Percentiles rank a stretch among this genome's conserved stretches.
phyloP scores from a whole-genome alignment of 2,329 filamentous ascomycete genomes.

The Ceratocystis cubensis region DNA sequence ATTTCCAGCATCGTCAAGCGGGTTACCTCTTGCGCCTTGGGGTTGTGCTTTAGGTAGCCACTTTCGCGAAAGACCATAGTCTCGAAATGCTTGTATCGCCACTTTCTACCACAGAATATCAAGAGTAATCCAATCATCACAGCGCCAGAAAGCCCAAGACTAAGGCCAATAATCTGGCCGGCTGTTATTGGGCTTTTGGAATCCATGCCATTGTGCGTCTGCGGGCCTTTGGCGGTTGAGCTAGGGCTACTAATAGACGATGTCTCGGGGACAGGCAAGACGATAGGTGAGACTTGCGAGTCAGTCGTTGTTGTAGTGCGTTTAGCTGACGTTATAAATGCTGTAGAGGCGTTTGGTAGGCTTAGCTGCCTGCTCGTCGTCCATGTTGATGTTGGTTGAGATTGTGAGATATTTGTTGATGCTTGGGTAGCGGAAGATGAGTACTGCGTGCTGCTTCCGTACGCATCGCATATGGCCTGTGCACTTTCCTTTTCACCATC shows the following conservation, averaged over 20 bases:
- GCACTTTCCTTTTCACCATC: conserved; percentile 9
- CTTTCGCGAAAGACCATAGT: conserved; percentile 30
- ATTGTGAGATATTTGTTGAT: background rate
- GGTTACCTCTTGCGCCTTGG: conserved; percentile 28
- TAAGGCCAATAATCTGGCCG: conserved; percentile 45
- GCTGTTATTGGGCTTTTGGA: conserved; percentile 26
- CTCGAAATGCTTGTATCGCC: conserved; percentile 31
- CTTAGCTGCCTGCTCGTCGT: background rate
- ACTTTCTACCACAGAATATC: conserved; percentile 34
- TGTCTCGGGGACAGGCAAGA: background rate
- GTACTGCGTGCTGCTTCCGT: background rate
- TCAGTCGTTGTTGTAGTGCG: conserved; percentile 11
- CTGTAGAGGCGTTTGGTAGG: conserved; percentile 12
- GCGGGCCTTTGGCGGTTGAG: conserved; percentile 20
- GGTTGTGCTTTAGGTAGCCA: conserved; percentile 22
- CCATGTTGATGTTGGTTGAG: background rate
- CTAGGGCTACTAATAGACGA: conserved; percentile 20
- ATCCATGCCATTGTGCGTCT: conserved; percentile 17
- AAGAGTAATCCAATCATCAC: conserved; percentile 37
- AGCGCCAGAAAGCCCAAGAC: conserved; percentile 40
- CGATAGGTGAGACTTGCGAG: conserved; percentile 5
- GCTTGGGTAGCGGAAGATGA: background rate
- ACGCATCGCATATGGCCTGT: conserved; percentile 6
- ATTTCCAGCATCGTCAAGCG: conserved; percentile 30
- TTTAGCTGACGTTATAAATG: conserved; percentile 13